phyloP scores from a whole-genome alignment of 805 yeast genomes.

The Dipodascopsis uninucleata region DNA sequence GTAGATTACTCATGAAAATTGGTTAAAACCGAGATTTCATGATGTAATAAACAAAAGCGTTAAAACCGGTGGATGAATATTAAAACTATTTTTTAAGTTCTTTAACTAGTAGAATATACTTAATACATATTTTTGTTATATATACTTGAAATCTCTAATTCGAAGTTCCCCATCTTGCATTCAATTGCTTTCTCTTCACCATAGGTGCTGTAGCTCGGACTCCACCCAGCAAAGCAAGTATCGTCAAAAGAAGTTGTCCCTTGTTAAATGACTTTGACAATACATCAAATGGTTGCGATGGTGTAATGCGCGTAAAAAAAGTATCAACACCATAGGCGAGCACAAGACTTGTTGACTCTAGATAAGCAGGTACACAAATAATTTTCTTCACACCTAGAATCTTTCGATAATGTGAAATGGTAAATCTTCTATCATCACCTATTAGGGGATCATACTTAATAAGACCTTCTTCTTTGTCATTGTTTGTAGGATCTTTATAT shows the following conservation, averaged over 20 bases:
- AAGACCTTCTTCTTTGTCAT: slow-evolving; percentile 57
- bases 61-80: neutral
- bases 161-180: slow-evolving; percentile 48
- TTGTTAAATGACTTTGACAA: slow-evolving; percentile 67
- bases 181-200: slow-evolving; percentile 52
- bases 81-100: no score
- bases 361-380: slow-evolving; percentile 49
- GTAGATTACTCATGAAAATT: no score
- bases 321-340: slow-evolving; percentile 68
- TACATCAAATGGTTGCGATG: slow-evolving; percentile 80
- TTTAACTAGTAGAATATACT: neutral
- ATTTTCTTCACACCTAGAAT: slow-evolving; percentile 36
- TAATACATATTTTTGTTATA: neutral
- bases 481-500: slow-evolving; percentile 46
- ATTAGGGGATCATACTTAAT: slow-evolving; percentile 67
- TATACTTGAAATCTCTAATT: no score
- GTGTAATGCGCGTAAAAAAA: slow-evolving; percentile 73
- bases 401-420: slow-evolving; percentile 51
- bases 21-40: neutral
- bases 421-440: slow-evolving; percentile 45
- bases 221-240: slow-evolving; percentile 47
- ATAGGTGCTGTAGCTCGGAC: slow-evolving; percentile 54
- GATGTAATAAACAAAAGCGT: neutral
- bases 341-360: slow-evolving; percentile 73
- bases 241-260: slow-evolving; percentile 56